These are phyloP conservation scores for Gentiana macrophylla DNA, from an alignment of 257 asterid genomes.

Conservation along the genomic window DNA sequence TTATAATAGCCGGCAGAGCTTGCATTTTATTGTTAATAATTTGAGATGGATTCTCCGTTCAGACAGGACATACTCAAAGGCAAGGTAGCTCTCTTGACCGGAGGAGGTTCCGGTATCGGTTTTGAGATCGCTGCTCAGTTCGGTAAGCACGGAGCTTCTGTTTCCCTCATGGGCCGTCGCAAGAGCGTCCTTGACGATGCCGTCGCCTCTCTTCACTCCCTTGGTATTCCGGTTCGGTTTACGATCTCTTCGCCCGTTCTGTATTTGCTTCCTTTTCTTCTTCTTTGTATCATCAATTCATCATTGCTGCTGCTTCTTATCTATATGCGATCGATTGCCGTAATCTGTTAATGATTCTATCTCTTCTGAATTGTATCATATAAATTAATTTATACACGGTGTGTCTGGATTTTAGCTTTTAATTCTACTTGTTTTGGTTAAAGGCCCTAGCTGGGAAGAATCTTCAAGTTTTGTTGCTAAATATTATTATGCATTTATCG, in stretches of 20 bases:
- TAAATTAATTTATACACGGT: neutral
- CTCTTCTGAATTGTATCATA: neutral
- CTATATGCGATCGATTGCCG: too few species aligned
- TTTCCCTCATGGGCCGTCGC: constrained; percentile 89
- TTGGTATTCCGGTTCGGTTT: constrained; percentile 42
- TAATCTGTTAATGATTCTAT: too few species aligned
- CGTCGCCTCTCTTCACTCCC: constrained; percentile 51
- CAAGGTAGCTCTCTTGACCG: constrained; percentile 71
- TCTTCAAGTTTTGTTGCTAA: too few species aligned
- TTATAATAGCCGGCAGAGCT: too few species aligned
- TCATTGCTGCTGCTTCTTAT: neutral
- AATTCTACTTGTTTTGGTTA: too few species aligned
- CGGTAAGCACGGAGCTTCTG: constrained; percentile 81
- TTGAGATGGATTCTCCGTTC: constrained; percentile 58
- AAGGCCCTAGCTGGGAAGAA: too few species aligned
- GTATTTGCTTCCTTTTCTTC: neutral
- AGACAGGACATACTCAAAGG: constrained; percentile 45
- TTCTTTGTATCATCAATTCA: neutral
- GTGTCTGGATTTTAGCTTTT: too few species aligned
- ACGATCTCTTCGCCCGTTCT: too few species aligned
- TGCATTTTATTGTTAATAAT: too few species aligned
- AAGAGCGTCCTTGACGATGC: constrained; percentile 48
- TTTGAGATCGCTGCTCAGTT: constrained; percentile 65
- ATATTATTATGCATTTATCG: too few species aligned
- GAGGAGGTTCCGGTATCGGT: constrained; percentile 88